Evolutionary conservation across 2,329 filamentous ascomycete genomes (phyloP).

Genomic region (Stagonosporopsis chrysanthemi): DNA sequence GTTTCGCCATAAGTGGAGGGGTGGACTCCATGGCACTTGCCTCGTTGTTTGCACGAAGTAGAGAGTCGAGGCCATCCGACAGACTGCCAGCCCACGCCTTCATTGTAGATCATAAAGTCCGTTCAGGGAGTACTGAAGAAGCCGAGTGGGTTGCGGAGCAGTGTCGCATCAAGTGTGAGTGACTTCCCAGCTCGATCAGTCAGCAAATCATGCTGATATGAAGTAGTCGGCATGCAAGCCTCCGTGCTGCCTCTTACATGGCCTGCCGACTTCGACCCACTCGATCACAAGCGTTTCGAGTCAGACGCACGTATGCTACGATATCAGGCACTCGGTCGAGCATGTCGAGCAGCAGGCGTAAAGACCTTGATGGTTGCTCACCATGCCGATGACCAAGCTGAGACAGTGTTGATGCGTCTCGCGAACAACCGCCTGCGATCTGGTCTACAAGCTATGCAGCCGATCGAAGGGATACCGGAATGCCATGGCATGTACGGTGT

Average conservation of each 20-base stretch:
- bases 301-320: slow-evolving; percentile 75
- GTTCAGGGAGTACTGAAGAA: slow-evolving; percentile 63
- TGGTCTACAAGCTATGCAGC: slow-evolving; percentile 75
- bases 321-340: slow-evolving; percentile 72
- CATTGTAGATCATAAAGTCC: slow-evolving; percentile 68
- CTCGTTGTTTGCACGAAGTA: slow-evolving; percentile 65
- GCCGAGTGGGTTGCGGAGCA: slow-evolving; percentile 59
- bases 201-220: slow-evolving; percentile 16
- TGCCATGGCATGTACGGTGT: slow-evolving; percentile 78
- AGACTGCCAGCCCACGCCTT: slow-evolving; percentile 57
- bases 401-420: slow-evolving; percentile 85
- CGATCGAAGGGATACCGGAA: slow-evolving; percentile 77
- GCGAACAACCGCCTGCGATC: slow-evolving; percentile 69
- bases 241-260: slow-evolving; percentile 50
- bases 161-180: slow-evolving; percentile 55
- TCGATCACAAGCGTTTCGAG: slow-evolving; percentile 72
- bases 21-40: slow-evolving; percentile 98
- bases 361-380: slow-evolving; percentile 78
- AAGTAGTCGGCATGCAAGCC: slow-evolving; percentile 39
- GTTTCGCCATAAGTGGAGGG: slow-evolving; percentile 86
- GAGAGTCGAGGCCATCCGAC: slow-evolving; percentile 2
- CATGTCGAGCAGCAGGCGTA: slow-evolving; percentile 63
- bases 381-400: slow-evolving; percentile 88
- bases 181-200: background rate
- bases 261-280: slow-evolving; percentile 48